phyloP scores from a whole-genome alignment of 148 eudicot genomes.

The Selenicereus undatus region DNA sequence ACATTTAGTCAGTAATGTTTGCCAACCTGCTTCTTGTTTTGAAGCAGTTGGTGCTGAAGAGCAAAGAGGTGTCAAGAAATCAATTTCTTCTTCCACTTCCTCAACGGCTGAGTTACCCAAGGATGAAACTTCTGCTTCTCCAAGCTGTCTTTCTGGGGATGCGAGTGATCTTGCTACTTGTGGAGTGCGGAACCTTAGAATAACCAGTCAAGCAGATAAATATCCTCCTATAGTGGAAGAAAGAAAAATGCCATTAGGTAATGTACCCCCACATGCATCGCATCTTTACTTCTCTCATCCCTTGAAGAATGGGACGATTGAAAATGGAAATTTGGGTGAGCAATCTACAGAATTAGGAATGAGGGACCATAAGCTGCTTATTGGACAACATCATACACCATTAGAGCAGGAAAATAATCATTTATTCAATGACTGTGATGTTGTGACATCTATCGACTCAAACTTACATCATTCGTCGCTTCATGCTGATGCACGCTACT shows the following conservation, averaged over 20 bases:
- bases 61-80: constrained; percentile 21
- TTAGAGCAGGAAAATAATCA: constrained; percentile 17
- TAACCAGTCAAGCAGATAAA: constrained; percentile 26
- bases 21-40: constrained; percentile 21
- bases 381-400: not conserved
- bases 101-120: not conserved
- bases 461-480: constrained; percentile 8
- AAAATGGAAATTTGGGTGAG: constrained; percentile 26
- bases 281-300: constrained; percentile 38
- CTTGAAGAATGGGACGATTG: constrained; percentile 30
- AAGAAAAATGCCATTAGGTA: constrained; percentile 11
- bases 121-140: constrained; percentile 21
- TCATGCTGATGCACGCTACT: not conserved
- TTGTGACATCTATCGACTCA: constrained; percentile 5
- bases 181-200: constrained; percentile 29
- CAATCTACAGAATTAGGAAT: constrained; percentile 8
- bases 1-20: constrained; percentile 8
- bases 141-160: constrained; percentile 36
- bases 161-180: constrained; percentile 37
- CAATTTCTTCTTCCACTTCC: not conserved
- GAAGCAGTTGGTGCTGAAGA: constrained; percentile 21
- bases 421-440: not conserved
- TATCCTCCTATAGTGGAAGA: constrained; percentile 15
- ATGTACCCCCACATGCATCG: constrained; percentile 35
- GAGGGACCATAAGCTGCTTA: constrained; percentile 13